phyloP scores from a whole-genome alignment of 2,329 filamentous ascomycete species.

The Volutella citrinella region DNA sequence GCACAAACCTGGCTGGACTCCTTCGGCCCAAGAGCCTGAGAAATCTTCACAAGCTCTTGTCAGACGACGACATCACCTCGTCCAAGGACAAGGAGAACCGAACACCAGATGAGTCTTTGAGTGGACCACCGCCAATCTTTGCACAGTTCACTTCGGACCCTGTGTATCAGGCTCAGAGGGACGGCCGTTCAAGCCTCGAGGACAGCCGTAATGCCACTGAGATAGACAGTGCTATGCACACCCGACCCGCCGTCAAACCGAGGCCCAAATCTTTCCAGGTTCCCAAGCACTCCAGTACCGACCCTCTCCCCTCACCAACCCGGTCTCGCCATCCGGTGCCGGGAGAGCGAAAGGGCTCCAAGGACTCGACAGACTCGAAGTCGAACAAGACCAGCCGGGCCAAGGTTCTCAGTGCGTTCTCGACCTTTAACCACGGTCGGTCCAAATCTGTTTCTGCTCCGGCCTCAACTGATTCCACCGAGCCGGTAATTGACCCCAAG shows the following conservation, averaged over 20 bases:
- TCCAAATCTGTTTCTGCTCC: constrained; percentile 33
- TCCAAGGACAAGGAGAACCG: constrained; percentile 79
- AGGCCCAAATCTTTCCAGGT: constrained; percentile 52
- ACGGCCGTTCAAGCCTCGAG: constrained; percentile 24
- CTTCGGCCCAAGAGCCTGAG: constrained; percentile 74
- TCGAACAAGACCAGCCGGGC: constrained; percentile 39
- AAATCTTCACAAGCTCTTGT: constrained; percentile 54
- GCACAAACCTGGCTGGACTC: constrained; percentile 75
- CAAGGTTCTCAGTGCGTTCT: constrained; percentile 37
- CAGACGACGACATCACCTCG: constrained; percentile 49
- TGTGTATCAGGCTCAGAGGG: constrained; percentile 17
- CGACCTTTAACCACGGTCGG: constrained; percentile 36
- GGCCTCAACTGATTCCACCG: constrained; percentile 39
- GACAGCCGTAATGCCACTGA: constrained; percentile 17
- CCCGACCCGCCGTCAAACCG: constrained; percentile 32
- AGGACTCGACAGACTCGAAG: constrained; percentile 25
- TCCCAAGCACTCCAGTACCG: constrained; percentile 20
- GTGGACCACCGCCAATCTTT: constrained; percentile 68
- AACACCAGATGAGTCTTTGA: constrained; percentile 46
- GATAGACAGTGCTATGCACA: constrained; percentile 15
- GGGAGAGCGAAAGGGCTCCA: constrained; percentile 21
- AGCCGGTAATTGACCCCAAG: constrained; percentile 49
- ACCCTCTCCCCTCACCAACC: constrained; percentile 18
- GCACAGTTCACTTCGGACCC: constrained; percentile 59
- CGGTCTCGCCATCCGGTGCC: constrained; percentile 19